These are phyloP conservation scores for Leishmania amazonensis DNA, from an alignment of 208 protist species.

Conservation along the genomic window DNA sequence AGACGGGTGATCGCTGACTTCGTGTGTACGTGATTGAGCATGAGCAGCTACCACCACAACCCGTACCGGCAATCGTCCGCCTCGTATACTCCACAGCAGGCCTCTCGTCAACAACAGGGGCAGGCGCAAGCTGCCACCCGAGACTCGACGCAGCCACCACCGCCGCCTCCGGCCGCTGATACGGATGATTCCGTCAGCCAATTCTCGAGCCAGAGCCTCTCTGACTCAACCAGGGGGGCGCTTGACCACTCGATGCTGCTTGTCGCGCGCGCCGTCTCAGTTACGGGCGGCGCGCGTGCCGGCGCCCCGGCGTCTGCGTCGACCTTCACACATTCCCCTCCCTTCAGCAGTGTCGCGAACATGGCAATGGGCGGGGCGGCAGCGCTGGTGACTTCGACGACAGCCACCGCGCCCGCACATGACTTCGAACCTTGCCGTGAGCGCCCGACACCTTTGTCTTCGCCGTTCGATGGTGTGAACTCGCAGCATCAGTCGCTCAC, in stretches of 20 bases:
- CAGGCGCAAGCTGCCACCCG: background rate
- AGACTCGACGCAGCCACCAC: background rate
- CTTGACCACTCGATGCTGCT: background rate
- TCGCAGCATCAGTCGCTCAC: background rate
- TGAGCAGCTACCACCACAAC: constrained; percentile 36
- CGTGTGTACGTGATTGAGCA: constrained; percentile 4
- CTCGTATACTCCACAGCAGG: constrained; percentile 7
- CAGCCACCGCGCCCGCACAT: background rate
- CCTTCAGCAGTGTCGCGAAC: background rate
- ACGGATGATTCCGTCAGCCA: background rate
- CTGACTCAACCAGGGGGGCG: background rate
- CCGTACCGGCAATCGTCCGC: constrained; percentile 31
- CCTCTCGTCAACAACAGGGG: background rate
- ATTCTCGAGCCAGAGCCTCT: background rate
- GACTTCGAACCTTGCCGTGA: background rate
- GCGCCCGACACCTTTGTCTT: background rate
- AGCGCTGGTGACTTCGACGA: background rate
- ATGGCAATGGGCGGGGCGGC: background rate
- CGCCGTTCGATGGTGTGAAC: background rate
- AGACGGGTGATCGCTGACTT: background rate
- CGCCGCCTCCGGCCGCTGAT: background rate
- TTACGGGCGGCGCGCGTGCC: background rate
- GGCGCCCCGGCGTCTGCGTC: background rate
- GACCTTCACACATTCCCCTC: too few relatives aligned
- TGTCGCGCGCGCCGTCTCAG: background rate